phyloP scores from a whole-genome alignment of 805 yeast genomes.

The Myxozyma monticola region DNA sequence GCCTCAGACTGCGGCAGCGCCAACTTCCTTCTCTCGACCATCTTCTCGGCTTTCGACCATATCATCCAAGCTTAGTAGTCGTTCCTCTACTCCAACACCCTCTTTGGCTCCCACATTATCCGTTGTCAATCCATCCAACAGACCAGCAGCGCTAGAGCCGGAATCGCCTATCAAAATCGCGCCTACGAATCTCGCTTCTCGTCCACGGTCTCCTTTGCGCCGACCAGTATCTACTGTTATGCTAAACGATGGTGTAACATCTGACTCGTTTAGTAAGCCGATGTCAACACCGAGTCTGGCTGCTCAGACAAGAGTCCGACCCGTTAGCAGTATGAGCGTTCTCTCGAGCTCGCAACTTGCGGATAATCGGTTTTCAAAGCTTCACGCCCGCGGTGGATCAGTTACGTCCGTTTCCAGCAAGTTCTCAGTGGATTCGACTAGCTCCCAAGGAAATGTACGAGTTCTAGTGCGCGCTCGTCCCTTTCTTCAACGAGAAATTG shows the following conservation, averaged over 20 bases:
- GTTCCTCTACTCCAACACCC: no score
- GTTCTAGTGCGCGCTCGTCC: slow-evolving; percentile 33
- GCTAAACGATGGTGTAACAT: neutral
- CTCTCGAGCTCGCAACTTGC: neutral
- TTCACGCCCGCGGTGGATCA: neutral
- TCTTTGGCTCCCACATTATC: no score
- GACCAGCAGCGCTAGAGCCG: no score
- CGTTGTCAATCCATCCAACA: no score
- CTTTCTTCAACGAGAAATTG: slow-evolving; percentile 23
- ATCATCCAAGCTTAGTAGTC: no score
- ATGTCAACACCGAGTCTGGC: neutral
- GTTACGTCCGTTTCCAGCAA: slow-evolving; percentile 3
- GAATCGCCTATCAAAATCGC: no score
- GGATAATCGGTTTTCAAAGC: neutral
- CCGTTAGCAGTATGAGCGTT: neutral
- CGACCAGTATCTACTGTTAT: slow-evolving; percentile 11
- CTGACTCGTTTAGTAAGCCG: neutral
- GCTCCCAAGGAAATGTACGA: slow-evolving; percentile 26
- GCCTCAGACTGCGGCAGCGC: no score
- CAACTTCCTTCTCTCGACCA: no score
- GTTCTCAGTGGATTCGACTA: slow-evolving; percentile 8
- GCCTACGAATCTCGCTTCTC: slow-evolving; percentile 17
- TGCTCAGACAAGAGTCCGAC: no score
- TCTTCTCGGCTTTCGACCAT: no score
- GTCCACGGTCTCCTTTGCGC: slow-evolving; percentile 28